A percentile compares a stretch with the other conserved stretches of the same genome.
phyloP scores from a whole-genome alignment of 129 eudicot genomes.

The Centella asiatica region DNA sequence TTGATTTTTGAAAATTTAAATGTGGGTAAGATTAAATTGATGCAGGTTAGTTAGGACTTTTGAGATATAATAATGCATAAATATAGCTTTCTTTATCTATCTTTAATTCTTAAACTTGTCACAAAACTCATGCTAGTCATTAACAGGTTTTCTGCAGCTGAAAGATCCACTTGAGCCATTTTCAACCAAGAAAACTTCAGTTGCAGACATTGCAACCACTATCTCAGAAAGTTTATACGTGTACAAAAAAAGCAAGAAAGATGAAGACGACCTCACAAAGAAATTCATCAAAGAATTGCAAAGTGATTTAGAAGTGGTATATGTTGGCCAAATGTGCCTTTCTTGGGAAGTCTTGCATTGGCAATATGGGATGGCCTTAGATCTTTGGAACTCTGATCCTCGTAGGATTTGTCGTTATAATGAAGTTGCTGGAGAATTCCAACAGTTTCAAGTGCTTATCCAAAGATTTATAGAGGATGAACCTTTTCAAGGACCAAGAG shows the following conservation, averaged over 20 bases:
- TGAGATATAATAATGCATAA: background rate
- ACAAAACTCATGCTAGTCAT: background rate
- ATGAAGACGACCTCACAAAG: slow-evolving; percentile 44
- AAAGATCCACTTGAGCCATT: slow-evolving; percentile 64
- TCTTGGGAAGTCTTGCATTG: slow-evolving; percentile 92
- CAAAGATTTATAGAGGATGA: slow-evolving; percentile 83
- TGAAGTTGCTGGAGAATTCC: slow-evolving; percentile 81
- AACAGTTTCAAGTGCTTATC: slow-evolving; percentile 90
- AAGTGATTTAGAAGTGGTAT: slow-evolving; percentile 74
- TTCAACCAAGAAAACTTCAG: slow-evolving; percentile 35
- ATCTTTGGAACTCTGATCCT: slow-evolving; percentile 77
- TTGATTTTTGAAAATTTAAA: background rate
- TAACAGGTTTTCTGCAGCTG: slow-evolving; percentile 72
- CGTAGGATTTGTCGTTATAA: slow-evolving; percentile 46
- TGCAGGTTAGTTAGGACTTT: background rate
- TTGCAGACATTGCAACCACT: slow-evolving; percentile 45
- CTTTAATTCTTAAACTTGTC: background rate
- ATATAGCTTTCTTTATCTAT: background rate
- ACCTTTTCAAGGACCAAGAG: slow-evolving; percentile 74
- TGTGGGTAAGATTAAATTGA: background rate
- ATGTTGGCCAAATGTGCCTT: slow-evolving; percentile 95
- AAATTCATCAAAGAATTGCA: slow-evolving; percentile 62
- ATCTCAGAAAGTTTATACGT: slow-evolving; percentile 41
- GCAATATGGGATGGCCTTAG: slow-evolving; percentile 87
- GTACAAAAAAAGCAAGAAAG: slow-evolving; percentile 37